Percentiles rank a stretch among this genome's conserved stretches.
These are phyloP conservation scores for Periconia macrospinosa DNA, from an alignment of 2,329 filamentous ascomycete species.

Conservation along the genomic window DNA sequence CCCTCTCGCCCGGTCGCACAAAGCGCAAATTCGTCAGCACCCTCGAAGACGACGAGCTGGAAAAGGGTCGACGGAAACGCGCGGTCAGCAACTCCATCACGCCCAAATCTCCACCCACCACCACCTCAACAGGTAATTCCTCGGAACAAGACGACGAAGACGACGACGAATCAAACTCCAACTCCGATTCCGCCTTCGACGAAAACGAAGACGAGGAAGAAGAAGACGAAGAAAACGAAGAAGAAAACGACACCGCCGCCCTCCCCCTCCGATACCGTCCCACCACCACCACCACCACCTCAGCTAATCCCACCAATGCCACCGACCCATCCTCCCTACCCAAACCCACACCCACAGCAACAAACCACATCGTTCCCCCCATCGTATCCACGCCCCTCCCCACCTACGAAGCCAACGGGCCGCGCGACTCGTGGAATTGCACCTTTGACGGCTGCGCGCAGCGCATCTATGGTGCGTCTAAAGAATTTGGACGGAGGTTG, in stretches of 20 bases:
- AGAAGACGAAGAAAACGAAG: conserved; percentile 3
- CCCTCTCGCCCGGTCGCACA: conserved; percentile 21
- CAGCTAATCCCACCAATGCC: no score
- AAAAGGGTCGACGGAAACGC: conserved; percentile 29
- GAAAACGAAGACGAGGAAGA: conserved; percentile 9
- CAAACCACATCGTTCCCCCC: conserved; percentile 17
- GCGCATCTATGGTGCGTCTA: conserved; percentile 64
- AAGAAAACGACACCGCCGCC: conserved; percentile 8
- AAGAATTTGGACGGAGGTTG: conserved; percentile 56
- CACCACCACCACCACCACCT: conserved; percentile 2
- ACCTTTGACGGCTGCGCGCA: conserved; percentile 65
- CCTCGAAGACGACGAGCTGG: conserved; percentile 15
- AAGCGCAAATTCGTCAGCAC: conserved; percentile 32
- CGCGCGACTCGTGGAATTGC: conserved; percentile 68
- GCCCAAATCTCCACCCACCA: conserved; percentile 22
- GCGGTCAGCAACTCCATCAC: conserved; percentile 23
- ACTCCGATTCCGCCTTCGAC: background rate
- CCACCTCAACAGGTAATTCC: conserved; percentile 1
- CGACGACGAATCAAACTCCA: background rate
- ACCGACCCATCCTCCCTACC: no score
- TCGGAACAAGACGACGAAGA: conserved; percentile 20
- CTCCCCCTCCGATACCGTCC: conserved; percentile 31
- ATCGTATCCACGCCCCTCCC: conserved; percentile 37
- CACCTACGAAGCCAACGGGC: conserved; percentile 49
- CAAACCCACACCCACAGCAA: background rate